phyloP scores from a whole-genome alignment of 495 filamentous ascomycete species.

The Saxispiralis lemnorum region DNA sequence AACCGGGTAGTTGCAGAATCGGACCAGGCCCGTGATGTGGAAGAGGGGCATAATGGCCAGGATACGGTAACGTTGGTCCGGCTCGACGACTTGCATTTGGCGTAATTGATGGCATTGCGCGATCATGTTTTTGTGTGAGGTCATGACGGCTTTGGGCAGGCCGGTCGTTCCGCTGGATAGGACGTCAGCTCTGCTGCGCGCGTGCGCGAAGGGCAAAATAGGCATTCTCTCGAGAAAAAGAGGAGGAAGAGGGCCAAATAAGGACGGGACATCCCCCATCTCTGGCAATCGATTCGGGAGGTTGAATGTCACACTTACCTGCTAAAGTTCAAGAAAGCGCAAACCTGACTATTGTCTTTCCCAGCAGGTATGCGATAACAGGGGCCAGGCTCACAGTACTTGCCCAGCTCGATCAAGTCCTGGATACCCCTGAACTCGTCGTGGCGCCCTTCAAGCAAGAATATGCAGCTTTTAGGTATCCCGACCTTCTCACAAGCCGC shows the following conservation, averaged over 20 bases:
- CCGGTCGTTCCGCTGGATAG: constrained; percentile 18
- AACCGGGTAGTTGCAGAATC: constrained; percentile 42
- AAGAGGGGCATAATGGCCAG: constrained; percentile 41
- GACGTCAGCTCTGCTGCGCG: neutral
- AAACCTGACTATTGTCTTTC: constrained; percentile 36
- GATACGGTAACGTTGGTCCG: constrained; percentile 28
- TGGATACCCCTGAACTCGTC: constrained; percentile 31
- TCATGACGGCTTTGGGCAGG: constrained; percentile 23
- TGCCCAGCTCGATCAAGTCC: constrained; percentile 30
- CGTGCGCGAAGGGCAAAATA: no score
- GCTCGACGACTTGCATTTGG: constrained; percentile 25
- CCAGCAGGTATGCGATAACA: constrained; percentile 28
- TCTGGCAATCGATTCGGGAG: no score
- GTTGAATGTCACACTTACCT: no score
- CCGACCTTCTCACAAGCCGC: constrained; percentile 35
- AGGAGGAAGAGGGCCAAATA: no score
- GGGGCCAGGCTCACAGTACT: constrained; percentile 11
- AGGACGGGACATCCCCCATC: no score
- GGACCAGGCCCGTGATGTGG: constrained; percentile 36
- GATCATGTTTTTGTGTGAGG: constrained; percentile 44
- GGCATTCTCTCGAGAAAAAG: no score
- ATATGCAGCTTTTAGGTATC: constrained; percentile 30
- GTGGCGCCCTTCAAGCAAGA: constrained; percentile 35
- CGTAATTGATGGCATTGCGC: constrained; percentile 41
- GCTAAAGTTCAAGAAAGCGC: constrained; percentile 36